These are phyloP conservation scores for Selaginella moellendorffii DNA, from an alignment of 75 land plant species.

Conservation along the genomic window DNA sequence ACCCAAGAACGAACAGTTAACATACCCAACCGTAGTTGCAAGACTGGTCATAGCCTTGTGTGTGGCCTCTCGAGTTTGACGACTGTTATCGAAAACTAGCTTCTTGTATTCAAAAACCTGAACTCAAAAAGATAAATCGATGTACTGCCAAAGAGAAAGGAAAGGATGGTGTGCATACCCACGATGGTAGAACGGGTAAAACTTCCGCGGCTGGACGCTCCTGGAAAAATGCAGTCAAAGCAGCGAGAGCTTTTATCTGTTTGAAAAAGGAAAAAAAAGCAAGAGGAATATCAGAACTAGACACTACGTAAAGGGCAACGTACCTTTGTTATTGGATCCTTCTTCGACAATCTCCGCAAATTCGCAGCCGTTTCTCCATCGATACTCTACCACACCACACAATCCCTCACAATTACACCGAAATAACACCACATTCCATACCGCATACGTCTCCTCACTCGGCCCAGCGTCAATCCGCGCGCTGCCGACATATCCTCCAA, in stretches of 20 bases:
- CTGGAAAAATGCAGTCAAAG: conserved; percentile 42
- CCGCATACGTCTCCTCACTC: conserved; percentile 12
- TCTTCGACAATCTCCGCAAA: conserved; percentile 73
- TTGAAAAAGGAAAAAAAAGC: not conserved
- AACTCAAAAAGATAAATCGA: no score
- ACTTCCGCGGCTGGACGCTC: conserved; percentile 47
- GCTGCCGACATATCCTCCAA: conserved; percentile 90
- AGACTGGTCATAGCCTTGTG: conserved; percentile 73
- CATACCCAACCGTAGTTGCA: conserved; percentile 39
- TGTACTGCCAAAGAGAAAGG: no score
- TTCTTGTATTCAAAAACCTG: conserved; percentile 94
- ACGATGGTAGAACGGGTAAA: conserved; percentile 50
- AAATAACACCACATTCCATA: no score
- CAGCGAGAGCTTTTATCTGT: conserved; percentile 78
- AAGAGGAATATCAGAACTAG: no score
- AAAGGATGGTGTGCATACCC: no score
- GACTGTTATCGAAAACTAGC: conserved; percentile 62
- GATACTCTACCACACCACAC: conserved; percentile 36
- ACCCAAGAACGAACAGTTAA: not conserved
- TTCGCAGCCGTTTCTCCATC: conserved; percentile 77
- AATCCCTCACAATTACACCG: no score
- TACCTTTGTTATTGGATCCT: conserved; percentile 89
- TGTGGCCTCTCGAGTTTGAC: conserved; percentile 77
- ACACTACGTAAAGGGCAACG: not conserved
- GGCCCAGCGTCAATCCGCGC: conserved; percentile 41